Conservation (phyloP, 2,329 filamentous ascomycete genomes). For the Diaporthe helianthi region DNA sequence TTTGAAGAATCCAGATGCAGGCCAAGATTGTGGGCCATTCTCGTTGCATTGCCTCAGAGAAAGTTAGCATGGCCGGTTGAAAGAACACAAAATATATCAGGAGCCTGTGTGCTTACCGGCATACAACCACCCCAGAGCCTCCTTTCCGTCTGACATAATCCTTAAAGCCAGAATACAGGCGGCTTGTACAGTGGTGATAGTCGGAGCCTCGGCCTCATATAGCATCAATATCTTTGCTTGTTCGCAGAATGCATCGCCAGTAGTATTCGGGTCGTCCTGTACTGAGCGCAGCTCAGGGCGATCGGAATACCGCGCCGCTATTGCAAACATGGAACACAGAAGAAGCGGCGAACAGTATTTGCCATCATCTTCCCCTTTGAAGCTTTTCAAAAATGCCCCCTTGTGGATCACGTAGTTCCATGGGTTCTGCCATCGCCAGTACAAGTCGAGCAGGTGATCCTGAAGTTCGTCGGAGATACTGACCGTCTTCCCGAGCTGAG, state of each 20-base stretch:
- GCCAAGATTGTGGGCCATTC: slow-evolving; percentile 40
- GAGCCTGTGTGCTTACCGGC: slow-evolving; percentile 11
- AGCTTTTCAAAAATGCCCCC: slow-evolving; percentile 35
- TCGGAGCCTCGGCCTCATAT: slow-evolving; percentile 39
- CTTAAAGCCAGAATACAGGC: slow-evolving; percentile 36
- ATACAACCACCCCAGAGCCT: slow-evolving; percentile 39
- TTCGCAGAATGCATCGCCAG: slow-evolving; percentile 36
- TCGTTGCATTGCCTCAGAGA: slow-evolving; percentile 37
- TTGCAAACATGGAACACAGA: slow-evolving; percentile 37
- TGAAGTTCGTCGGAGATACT: slow-evolving; percentile 37
- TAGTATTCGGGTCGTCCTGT: slow-evolving; percentile 36
- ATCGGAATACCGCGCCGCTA: slow-evolving; percentile 39
- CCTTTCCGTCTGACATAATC: slow-evolving; percentile 37
- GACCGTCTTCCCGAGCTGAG: slow-evolving; percentile 31
- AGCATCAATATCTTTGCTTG: slow-evolving; percentile 38
- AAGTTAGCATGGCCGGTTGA: background rate
- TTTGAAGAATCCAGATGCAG: slow-evolving; percentile 37
- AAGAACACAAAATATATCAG: background rate
- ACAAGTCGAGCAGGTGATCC: slow-evolving; percentile 40
- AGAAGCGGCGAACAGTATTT: slow-evolving; percentile 38
- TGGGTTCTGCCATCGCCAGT: slow-evolving; percentile 41
- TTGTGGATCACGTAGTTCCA: slow-evolving; percentile 41
- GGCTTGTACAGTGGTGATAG: slow-evolving; percentile 38
- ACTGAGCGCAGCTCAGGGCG: slow-evolving; percentile 36
- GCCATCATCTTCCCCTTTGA: slow-evolving; percentile 28